phyloP scores from a whole-genome alignment of 306 rosid species.

The Prunus persica region Prunus_persica_NCBIv2 NC_034015.1:8734501-8735000 shows the following conservation, averaged over 20 bases:
- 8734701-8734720: conserved; percentile 80
- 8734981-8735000: conserved; percentile 10
- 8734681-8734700: conserved; percentile 59
- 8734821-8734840: conserved; percentile 81
- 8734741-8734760: conserved; percentile 51
- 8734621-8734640: conserved; percentile 54
- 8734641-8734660: conserved; percentile 68
- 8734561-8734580: conserved; percentile 42
- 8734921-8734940: background rate
- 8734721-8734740: conserved; percentile 79
- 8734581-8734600: conserved; percentile 54
- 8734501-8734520: conserved; percentile 40
- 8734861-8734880: conserved; percentile 28
- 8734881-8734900: conserved; percentile 19
- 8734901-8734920: conserved; percentile 8
- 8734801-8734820: conserved; percentile 51
- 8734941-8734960: conserved; percentile 7
- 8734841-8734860: conserved; percentile 47
- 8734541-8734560: conserved; percentile 10
- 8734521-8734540: conserved; percentile 31
- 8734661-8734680: conserved; percentile 40
- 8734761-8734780: conserved; percentile 49
- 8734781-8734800: conserved; percentile 63
- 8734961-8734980: conserved; percentile 4
- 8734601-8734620: conserved; percentile 59